A percentile compares a stretch with the other conserved stretches of the same genome.
Conservation (phyloP, 305 asterid species). For the Fraxinus sp. region DNA sequence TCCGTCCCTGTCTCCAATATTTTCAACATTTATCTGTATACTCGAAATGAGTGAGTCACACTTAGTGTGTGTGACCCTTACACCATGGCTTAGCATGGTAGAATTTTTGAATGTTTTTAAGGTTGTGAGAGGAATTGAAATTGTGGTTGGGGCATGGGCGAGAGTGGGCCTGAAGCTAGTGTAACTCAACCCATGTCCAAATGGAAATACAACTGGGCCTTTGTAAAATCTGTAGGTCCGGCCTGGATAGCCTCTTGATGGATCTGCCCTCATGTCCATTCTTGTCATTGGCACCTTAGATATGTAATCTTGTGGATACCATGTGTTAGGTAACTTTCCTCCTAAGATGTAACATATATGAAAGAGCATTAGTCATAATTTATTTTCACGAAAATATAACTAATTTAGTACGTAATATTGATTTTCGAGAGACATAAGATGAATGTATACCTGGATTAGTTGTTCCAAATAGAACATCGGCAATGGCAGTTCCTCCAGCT, state of each 20-base stretch:
- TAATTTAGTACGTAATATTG: neutral
- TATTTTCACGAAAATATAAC: neutral
- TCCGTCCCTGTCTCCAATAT: conserved; percentile 66
- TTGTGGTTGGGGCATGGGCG: conserved; percentile 24
- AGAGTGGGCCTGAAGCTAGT: neutral
- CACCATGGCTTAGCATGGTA: conserved; percentile 34
- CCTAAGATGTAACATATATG: conserved; percentile 33
- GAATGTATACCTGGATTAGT: conserved; percentile 64
- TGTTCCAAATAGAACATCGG: neutral
- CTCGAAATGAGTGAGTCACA: conserved; percentile 49
- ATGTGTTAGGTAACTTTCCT: conserved; percentile 81
- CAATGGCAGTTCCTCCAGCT: neutral
- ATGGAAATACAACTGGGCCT: conserved; percentile 78
- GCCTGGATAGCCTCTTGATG: conserved; percentile 77
- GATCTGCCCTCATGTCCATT: conserved; percentile 75
- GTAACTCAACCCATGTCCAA: conserved; percentile 51
- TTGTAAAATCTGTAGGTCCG: conserved; percentile 76
- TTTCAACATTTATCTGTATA: conserved; percentile 61
- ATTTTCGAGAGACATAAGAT: neutral
- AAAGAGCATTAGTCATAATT: neutral
- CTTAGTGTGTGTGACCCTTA: conserved; percentile 56
- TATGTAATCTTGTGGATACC: conserved; percentile 77
- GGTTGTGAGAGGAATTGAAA: conserved; percentile 24
- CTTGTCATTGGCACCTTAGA: conserved; percentile 63
- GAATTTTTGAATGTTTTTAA: conserved; percentile 30